These are phyloP conservation scores for Daedaleopsis nitida DNA, from an alignment of 768 basidiomycete genomes.

Conservation along the genomic window DNA sequence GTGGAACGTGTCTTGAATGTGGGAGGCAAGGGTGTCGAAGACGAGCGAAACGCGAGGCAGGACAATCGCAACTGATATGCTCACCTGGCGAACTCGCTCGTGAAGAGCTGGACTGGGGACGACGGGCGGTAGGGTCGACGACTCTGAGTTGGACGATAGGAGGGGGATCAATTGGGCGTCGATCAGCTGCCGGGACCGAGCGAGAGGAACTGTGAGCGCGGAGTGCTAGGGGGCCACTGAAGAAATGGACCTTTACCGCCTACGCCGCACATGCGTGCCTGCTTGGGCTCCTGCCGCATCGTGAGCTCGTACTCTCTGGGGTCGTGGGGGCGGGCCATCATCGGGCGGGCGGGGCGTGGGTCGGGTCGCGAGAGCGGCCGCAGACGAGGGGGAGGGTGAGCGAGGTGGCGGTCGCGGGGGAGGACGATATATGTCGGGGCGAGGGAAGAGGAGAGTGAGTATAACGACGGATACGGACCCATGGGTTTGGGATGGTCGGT, in stretches of 20 bases:
- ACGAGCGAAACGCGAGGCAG: neutral
- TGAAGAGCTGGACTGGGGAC: slow-evolving; percentile 21
- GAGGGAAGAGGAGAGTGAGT: slow-evolving; percentile 17
- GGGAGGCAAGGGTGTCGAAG: neutral
- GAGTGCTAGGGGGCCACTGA: slow-evolving; percentile 2
- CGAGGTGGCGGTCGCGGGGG: slow-evolving; percentile 16
- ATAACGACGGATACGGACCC: slow-evolving; percentile 19
- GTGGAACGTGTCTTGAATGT: neutral
- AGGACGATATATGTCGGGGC: slow-evolving; percentile 20
- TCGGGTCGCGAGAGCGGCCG: neutral
- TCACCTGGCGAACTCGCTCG: slow-evolving; percentile 30
- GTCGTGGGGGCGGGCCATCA: slow-evolving; percentile 26
- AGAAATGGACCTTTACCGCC: slow-evolving; percentile 66
- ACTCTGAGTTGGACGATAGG: slow-evolving; percentile 96
- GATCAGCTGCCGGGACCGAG: slow-evolving; percentile 63
- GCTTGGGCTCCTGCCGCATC: slow-evolving; percentile 90
- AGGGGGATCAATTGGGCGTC: slow-evolving; percentile 95
- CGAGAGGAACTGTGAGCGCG: slow-evolving; percentile 4
- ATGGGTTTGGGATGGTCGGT: slow-evolving; percentile 20
- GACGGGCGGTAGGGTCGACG: slow-evolving; percentile 57
- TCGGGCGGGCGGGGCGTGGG: neutral
- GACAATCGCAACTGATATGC: neutral
- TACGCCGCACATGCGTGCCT: slow-evolving; percentile 88
- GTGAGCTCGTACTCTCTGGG: slow-evolving; percentile 82
- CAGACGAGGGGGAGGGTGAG: slow-evolving; percentile 13